phyloP scores from a whole-genome alignment of 805 yeast genomes.

The Wickerhamiella dianesei region DNA sequence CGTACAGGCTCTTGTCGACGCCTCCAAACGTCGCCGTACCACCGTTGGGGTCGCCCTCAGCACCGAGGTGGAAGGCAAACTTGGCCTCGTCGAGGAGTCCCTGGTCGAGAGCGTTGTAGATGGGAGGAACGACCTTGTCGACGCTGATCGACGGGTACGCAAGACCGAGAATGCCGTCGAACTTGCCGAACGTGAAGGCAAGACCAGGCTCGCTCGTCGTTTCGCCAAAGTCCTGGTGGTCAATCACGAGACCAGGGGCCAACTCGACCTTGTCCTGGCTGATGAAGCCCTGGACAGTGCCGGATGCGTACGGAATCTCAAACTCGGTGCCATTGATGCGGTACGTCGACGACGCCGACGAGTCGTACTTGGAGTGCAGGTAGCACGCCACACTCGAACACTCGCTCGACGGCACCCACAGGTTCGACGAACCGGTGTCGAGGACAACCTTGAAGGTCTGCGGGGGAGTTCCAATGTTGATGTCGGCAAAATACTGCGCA shows the following conservation, averaged over 20 bases:
- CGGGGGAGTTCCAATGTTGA: constrained; percentile 82
- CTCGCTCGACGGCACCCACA: constrained; percentile 88
- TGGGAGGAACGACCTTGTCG: constrained; percentile 80
- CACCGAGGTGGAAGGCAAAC: constrained; percentile 87
- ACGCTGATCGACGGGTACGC: constrained; percentile 89
- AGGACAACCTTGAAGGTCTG: constrained; percentile 86
- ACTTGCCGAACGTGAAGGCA: constrained; percentile 96
- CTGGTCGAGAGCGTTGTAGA: constrained; percentile 72
- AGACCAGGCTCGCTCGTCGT: constrained; percentile 96
- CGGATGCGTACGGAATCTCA: constrained; percentile 82
- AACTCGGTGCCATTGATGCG: constrained; percentile 77
- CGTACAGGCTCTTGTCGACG: constrained; percentile 56
- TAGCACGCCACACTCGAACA: constrained; percentile 93
- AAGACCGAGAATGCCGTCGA: constrained; percentile 93
- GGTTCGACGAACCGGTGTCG: constrained; percentile 92
- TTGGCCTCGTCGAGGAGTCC: constrained; percentile 73
- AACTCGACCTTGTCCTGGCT: constrained; percentile 71
- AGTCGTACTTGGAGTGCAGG: constrained; percentile 85
- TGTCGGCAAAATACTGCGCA: constrained; percentile 93
- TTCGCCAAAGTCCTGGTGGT: constrained; percentile 90
- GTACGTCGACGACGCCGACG: constrained; percentile 66
- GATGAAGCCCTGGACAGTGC: constrained; percentile 81
- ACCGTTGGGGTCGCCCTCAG: constrained; percentile 51
- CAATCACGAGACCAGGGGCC: constrained; percentile 65
- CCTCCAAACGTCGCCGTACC: constrained; percentile 97